These are phyloP conservation scores for Linum trigynum DNA, from an alignment of 345 rosid genomes.

Conservation along the genomic window DNA sequence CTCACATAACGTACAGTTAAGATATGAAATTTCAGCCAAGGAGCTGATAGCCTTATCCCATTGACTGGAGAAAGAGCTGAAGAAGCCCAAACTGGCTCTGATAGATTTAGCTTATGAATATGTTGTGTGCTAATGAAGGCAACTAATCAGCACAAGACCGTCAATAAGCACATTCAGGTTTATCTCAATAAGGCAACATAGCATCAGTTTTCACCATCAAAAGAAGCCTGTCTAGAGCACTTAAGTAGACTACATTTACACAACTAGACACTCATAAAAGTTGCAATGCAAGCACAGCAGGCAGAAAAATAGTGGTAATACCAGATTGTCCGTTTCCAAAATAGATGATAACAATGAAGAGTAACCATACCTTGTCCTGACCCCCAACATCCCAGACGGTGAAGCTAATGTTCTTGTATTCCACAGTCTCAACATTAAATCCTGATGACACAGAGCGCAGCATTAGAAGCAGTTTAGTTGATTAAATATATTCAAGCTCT, in stretches of 20 bases:
- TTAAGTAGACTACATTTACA: too few species aligned
- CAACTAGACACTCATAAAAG: too few species aligned
- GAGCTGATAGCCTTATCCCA: constrained; percentile 1
- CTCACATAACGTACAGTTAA: neutral
- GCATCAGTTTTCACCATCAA: too few species aligned
- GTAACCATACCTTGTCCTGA: constrained; percentile 3
- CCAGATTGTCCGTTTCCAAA: too few species aligned
- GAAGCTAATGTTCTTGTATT: constrained; percentile 5
- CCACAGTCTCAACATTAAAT: constrained; percentile 3
- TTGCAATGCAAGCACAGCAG: neutral
- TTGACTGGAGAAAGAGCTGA: constrained; percentile 5
- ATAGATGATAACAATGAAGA: neutral
- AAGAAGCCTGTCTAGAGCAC: too few species aligned
- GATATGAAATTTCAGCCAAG: neutral
- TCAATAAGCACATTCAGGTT: constrained; percentile 14
- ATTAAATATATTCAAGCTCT: neutral
- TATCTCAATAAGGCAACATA: too few species aligned
- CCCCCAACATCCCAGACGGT: constrained; percentile 5
- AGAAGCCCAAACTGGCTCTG: neutral
- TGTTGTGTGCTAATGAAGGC: constrained; percentile 16
- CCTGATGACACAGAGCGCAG: neutral
- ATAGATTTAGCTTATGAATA: constrained; percentile 16
- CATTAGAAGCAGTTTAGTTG: neutral
- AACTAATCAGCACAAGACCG: neutral
- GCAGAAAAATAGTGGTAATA: too few species aligned